Base-by-base conservation (phyloP, 1,284 basidiomycete species). In the Mycosarcoma maydis region DNA sequence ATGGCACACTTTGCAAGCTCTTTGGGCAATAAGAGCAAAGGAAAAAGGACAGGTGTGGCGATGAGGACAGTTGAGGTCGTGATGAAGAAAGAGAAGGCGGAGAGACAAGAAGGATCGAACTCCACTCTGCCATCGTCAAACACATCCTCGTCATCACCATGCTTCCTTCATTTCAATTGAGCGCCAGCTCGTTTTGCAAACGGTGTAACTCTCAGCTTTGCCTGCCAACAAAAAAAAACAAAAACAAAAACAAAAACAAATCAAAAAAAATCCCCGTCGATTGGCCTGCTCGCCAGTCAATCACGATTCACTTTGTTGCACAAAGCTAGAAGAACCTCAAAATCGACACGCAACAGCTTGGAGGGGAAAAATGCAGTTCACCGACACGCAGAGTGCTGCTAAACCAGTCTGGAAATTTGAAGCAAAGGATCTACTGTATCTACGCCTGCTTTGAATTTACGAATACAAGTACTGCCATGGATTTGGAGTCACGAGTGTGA, bases 1-100 rank as follows among this genome's bases (percentile, higher is more conserved):
- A 14, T 48, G 46, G 34, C 27, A 39, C 52, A 40, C 52, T 53
- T 62, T 43, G 43, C 19, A 29, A 42, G 34, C 48, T 52, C 33
- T 51, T 39, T 46, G 32, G 19, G 33, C 36, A 10, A 20, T 24
- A 41, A 44, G 48, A 37, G 49, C 27, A 22, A 42, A 40, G 26
- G 42, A 34, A 23, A 40, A 27, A 24, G 22, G 27, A 4, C 41
- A 33, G 47, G 48, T 23, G 19, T n/a, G n/a, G n/a, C 14, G 22
- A 22, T 36, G 42, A 46, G 44, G 43, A 20, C 47, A 27, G 37
- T 17, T 5, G 32, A 19, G 17, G 32, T 37, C 36, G 36, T 19
- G 13, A 24, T 16, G 37, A 32, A 49, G 27, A 38, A 40, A 33
- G 32, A 36, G 48, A 56, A 55, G 53, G 48, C 32, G 16, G 11